Base-by-base conservation (phyloP, 495 filamentous ascomycete species). In the Chaetomidium leptoderma region DNA sequence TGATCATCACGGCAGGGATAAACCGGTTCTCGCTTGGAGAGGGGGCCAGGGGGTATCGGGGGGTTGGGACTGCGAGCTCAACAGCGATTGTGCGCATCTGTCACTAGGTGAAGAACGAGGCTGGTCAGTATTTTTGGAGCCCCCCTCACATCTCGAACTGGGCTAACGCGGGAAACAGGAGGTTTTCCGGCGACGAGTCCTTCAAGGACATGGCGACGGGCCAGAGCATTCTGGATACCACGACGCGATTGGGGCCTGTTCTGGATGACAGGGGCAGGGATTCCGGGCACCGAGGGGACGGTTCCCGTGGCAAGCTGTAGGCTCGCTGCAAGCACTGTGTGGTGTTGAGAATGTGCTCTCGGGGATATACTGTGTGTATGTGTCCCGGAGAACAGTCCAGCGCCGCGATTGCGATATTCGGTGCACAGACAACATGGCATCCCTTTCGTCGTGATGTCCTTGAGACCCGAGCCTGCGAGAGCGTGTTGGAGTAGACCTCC, bases 21-120 rank as follows among this genome's bases (percentile, higher is more conserved):
- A 37, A 33, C 83, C 78, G 9, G 63, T 60, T 45, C 64, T 77
- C 13, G 65, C 72, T 14, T 91, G 87, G 88, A 76, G 74, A 61
- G 71, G 66, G 45, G 84, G 83, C 0, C 80, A 75, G n/a, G 90
- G 87, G 8, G 84, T 95, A 44, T 76, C 77, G 4, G 90, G 90
- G 54, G 88, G 86, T 13, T 98, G 93, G 93, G 78, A 85, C 21
- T 89, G 87, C 67, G 77, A 83, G 47, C 57, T 80, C 51, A 92
- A 95, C 75, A 87, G 89, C 10, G 89, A 96, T 70, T 96, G 91
- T 89, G 88, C 73, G 68, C 64, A 66, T 47, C 58, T 98, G 65
- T 80, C 77, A 29, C 77, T 77, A 39, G 93, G 93, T 6, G 90
- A 90, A 61, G 92, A 97, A 73, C 78, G 92, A 68, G 89, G 89